Conservation (phyloP, 768 basidiomycete species). For the Kwoniella sp. region DNA sequence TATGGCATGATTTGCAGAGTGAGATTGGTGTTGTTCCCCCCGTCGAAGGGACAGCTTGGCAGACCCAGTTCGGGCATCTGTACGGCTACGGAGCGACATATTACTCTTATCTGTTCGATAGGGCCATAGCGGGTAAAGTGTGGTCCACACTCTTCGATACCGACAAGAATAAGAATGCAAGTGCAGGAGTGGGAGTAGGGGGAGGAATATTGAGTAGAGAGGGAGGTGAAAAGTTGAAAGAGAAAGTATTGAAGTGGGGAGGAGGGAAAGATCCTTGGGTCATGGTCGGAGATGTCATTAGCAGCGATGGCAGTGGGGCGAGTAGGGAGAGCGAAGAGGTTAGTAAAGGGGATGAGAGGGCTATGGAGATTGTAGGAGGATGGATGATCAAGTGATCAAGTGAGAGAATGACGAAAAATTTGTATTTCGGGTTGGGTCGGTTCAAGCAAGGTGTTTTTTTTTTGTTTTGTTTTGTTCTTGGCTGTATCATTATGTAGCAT, state of each 20-base stretch:
- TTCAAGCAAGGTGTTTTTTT: too few species aligned
- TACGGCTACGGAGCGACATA: conserved; percentile 97
- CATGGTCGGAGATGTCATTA: conserved; percentile 76
- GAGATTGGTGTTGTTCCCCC: conserved; percentile 76
- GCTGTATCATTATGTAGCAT: too few species aligned
- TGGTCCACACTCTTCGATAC: conserved; percentile 72
- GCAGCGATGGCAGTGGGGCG: conserved; percentile 44
- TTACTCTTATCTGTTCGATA: conserved; percentile 95
- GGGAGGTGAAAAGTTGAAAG: conserved; percentile 78
- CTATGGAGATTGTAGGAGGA: conserved; percentile 85
- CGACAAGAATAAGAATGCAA: conserved; percentile 58
- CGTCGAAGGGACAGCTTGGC: conserved; percentile 83
- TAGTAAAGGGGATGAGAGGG: conserved; percentile 70
- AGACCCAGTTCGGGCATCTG: conserved; percentile 92
- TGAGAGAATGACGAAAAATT: conserved; percentile 35
- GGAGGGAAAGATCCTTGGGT: conserved; percentile 92
- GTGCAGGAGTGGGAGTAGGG: conserved; percentile 46
- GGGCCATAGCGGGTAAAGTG: conserved; percentile 90
- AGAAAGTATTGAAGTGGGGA: conserved; percentile 73
- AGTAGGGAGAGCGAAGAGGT: conserved; percentile 58
- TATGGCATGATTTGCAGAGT: conserved; percentile 62
- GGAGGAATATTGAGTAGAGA: conserved; percentile 67
- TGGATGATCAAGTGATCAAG: conserved; percentile 61
- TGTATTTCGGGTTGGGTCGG: too few species aligned
- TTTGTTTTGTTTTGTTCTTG: too few species aligned